Conservation (phyloP, 202 grass and related monocot genomes). For the Cymbopogon flexuosus region DNA sequence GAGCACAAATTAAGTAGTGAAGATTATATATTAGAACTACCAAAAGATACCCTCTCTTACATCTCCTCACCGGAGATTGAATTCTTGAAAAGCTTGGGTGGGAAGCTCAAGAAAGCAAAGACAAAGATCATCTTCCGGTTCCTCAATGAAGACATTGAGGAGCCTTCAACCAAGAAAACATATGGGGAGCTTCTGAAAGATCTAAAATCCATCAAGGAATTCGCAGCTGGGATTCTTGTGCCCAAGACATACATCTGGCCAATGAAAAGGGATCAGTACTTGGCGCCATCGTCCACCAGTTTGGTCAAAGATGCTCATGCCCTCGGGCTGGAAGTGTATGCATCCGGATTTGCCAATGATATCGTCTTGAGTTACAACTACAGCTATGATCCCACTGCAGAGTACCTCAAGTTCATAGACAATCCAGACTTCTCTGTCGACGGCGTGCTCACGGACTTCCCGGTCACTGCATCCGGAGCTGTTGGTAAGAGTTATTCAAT, state of each 20-base stretch:
- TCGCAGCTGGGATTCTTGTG: slow-evolving; percentile 74
- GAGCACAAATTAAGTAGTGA: slow-evolving; percentile 50
- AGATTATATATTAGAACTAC: slow-evolving; percentile 50
- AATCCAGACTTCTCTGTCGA: slow-evolving; percentile 69
- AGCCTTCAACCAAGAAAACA: slow-evolving; percentile 57
- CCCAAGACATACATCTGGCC: slow-evolving; percentile 86
- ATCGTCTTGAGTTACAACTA: slow-evolving; percentile 67
- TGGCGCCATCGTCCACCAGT: slow-evolving; percentile 48
- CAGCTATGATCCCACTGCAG: slow-evolving; percentile 68
- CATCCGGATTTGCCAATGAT: slow-evolving; percentile 73
- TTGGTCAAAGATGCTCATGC: slow-evolving; percentile 76
- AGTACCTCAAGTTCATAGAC: slow-evolving; percentile 86
- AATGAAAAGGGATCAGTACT: slow-evolving; percentile 51
- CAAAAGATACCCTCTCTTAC: slow-evolving; percentile 46
- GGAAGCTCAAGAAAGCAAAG: slow-evolving; percentile 47
- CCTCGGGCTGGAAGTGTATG: slow-evolving; percentile 66
- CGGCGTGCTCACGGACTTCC: slow-evolving; percentile 83
- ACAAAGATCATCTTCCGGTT: slow-evolving; percentile 71
- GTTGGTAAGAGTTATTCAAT: slow-evolving; percentile 50
- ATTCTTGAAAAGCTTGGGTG: slow-evolving; percentile 69
- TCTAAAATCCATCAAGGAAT: slow-evolving; percentile 59
- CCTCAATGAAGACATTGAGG: slow-evolving; percentile 40
- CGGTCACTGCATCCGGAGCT: slow-evolving; percentile 76
- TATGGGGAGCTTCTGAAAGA: slow-evolving; percentile 63
- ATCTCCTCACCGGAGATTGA: slow-evolving; percentile 79